Conservation (phyloP, 345 rosid species). For the Rhodomyrtus tomentosa region DNA sequence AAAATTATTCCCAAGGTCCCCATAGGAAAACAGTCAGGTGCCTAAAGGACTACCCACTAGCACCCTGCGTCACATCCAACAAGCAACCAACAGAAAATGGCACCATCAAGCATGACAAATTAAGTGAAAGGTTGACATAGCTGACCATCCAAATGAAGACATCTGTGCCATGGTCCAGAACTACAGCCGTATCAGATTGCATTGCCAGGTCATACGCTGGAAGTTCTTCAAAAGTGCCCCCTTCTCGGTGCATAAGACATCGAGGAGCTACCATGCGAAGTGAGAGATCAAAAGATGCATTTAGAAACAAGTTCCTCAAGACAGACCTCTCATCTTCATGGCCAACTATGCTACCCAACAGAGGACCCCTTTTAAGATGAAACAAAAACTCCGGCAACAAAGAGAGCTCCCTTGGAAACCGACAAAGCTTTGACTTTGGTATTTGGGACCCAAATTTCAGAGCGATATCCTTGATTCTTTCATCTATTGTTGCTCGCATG, state of each 20-base stretch:
- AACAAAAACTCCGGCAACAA: slow-evolving; percentile 74
- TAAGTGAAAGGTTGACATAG: background rate
- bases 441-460: slow-evolving; percentile 68
- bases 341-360: slow-evolving; percentile 91
- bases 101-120: background rate
- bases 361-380: slow-evolving; percentile 88
- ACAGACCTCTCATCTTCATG: slow-evolving; percentile 97
- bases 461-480: slow-evolving; percentile 86
- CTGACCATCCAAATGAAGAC: slow-evolving; percentile 97
- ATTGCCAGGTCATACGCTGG: slow-evolving; percentile 87
- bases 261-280: slow-evolving; percentile 94
- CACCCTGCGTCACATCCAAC: background rate
- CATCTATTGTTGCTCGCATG: slow-evolving; percentile 69
- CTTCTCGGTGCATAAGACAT: slow-evolving; percentile 92
- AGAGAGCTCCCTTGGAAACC: slow-evolving; percentile 80
- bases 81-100: background rate
- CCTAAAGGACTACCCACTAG: background rate
- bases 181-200: slow-evolving; percentile 97
- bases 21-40: background rate
- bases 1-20: background rate
- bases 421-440: slow-evolving; percentile 69
- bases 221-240: slow-evolving; percentile 93
- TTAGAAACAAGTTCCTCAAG: slow-evolving; percentile 72
- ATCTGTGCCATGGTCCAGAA: slow-evolving; percentile 97
- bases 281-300: slow-evolving; percentile 88